Conservation (phyloP, 257 asterid genomes). For the Solanum chiquidenum region DNA sequence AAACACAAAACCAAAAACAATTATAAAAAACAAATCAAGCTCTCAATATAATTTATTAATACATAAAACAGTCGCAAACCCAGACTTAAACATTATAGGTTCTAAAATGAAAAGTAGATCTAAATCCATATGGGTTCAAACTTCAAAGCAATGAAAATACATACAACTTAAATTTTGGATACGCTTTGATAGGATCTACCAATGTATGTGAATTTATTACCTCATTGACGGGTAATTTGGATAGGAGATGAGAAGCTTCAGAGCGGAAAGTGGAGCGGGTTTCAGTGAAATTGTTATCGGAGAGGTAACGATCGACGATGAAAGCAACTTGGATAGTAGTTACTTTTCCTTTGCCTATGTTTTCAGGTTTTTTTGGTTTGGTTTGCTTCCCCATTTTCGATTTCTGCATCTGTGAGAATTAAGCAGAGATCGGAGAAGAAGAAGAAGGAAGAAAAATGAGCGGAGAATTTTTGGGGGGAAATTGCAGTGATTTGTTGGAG, state of each 20-base stretch:
- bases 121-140: neutral
- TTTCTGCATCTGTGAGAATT: neutral
- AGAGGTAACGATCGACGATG: constrained; percentile 83
- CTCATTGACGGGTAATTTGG: constrained; percentile 70
- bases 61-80: neutral
- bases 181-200: neutral
- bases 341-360: constrained; percentile 67
- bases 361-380: constrained; percentile 28
- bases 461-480: neutral
- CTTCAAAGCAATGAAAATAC: neutral
- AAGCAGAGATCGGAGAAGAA: neutral
- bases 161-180: neutral
- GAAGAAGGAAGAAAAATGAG: neutral
- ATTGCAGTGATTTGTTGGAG: neutral
- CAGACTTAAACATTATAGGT: neutral
- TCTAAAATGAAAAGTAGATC: neutral
- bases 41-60: neutral
- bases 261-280: constrained; percentile 64
- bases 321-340: constrained; percentile 81
- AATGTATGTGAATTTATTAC: constrained; percentile 12
- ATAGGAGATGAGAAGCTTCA: constrained; percentile 68
- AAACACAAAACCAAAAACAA: neutral
- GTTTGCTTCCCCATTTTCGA: constrained; percentile 47
- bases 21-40: neutral
- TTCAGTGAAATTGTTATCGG: constrained; percentile 39